Conservation (phyloP, 1,139 yeast genomes). For the Magnusiomyces paraingens region DNA sequence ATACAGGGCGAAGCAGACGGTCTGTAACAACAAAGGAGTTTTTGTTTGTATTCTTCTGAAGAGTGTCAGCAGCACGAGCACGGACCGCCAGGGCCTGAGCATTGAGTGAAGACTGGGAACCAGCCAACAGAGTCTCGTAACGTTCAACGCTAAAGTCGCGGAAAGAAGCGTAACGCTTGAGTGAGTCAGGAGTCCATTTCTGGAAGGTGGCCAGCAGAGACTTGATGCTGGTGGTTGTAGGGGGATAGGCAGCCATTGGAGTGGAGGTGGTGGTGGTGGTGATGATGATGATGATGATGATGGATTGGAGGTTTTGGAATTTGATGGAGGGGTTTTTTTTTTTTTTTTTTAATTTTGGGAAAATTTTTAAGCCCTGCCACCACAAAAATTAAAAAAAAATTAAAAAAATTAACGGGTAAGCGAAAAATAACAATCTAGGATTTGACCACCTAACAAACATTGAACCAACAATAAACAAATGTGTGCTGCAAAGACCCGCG, state of each 20-base stretch:
- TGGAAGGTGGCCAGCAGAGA: constrained; percentile 17
- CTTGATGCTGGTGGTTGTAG: constrained; percentile 21
- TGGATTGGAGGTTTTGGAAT: not conserved
- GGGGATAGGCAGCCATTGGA: constrained; percentile 6
- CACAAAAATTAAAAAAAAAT: not conserved
- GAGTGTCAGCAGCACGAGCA: constrained; percentile 23
- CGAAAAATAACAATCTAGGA: not conserved
- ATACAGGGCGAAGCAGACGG: constrained; percentile 66
- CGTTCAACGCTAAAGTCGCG: constrained; percentile 27
- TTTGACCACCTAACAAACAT: no score
- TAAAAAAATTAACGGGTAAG: not conserved
- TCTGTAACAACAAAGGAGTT: constrained; percentile 33
- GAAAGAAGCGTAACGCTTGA: constrained; percentile 31
- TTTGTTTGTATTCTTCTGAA: constrained; percentile 23
- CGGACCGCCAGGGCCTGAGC: constrained; percentile 26
- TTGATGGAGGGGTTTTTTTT: not conserved
- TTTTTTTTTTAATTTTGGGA: not conserved
- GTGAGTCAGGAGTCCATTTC: constrained; percentile 28
- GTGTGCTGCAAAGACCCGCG: no score
- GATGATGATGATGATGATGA: constrained; percentile 5
- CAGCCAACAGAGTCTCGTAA: constrained; percentile 23
- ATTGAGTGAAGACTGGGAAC: constrained; percentile 22
- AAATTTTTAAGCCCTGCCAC: not conserved
- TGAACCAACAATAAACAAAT: no score
- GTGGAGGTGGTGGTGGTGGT: constrained; percentile 9